Evolutionary conservation across 2,329 filamentous ascomycete species (phyloP), one percentile per base, ranked within the genome.

Genomic region (Xylariales sp.): DNA sequence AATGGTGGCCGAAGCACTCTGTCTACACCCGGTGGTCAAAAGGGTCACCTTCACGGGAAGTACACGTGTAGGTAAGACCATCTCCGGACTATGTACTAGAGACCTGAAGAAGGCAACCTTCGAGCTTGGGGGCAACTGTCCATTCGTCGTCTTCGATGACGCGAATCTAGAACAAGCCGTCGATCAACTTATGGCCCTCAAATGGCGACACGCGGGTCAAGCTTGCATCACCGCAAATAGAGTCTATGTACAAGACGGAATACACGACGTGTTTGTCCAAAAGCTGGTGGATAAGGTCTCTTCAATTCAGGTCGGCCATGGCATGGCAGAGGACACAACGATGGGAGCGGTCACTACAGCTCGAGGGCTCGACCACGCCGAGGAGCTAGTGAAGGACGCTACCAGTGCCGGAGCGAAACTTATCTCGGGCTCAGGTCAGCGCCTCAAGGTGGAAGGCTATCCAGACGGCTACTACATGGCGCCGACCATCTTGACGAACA

Each of bases 41-140:
- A 89, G 89, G 58, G 70, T 91, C 42, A 85, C 83, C 43, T 93
- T 91, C 52, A 91, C 86, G 0, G 87, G 87, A 14, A 58, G 78
- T 52, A 87, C 86, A 0, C 63, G 68, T 0, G 78, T 89, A 0
- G 87, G 87, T 4, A 76, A 78, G 28, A 80, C 84, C 47, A 73
- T 89, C 29, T 78, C 81, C 1, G 64, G 70, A 2, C 70, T 74
- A 10, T 82, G 80, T 3, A 82, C 82, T 9, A 74, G 76, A 52
- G 69, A 78, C 53, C 67, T 86, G 42, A 88, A 88, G 65, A 84
- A 83, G 3, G 71, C 79, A 14, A 67, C 86, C 2, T 74, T 88
- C 58, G 84, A 88, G 59, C 69, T 88, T 0, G 84, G 84, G 1
- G 84, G 84, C 10, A 88, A 88, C 59, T 80, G 81, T 4, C 77